Percentiles rank a stretch among this genome's conserved stretches.
phyloP scores from a whole-genome alignment of 441 rosid species.

The Bruguiera hainesii region DNA sequence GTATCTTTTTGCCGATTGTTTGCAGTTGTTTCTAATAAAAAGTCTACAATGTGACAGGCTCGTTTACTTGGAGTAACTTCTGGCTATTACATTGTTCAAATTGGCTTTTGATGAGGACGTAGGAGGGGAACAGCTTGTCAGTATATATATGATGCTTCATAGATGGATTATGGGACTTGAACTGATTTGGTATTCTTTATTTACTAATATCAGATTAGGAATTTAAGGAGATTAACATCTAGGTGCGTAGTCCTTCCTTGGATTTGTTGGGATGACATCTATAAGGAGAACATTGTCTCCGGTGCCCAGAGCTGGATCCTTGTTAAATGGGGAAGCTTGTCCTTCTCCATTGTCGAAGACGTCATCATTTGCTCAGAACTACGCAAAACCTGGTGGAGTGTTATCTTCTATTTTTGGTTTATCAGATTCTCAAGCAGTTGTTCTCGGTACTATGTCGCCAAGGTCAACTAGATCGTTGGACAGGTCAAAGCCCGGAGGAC shows the following conservation, averaged over 20 bases:
- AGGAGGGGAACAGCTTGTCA: not conserved
- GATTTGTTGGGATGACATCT: constrained; percentile 44
- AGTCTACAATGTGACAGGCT: not conserved
- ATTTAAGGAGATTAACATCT: constrained; percentile 3
- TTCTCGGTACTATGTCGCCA: constrained; percentile 32
- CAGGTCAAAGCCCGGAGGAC: constrained; percentile 44
- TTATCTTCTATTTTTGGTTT: constrained; percentile 34
- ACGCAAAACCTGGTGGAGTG: constrained; percentile 37
- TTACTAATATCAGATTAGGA: not conserved
- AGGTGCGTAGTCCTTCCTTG: constrained; percentile 1
- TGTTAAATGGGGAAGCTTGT: constrained; percentile 45
- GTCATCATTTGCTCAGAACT: constrained; percentile 35
- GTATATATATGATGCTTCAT: constrained; percentile 12
- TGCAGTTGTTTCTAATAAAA: no score
- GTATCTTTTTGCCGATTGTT: no score
- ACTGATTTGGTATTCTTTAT: constrained; percentile 15
- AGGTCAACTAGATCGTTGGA: constrained; percentile 43
- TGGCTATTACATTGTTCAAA: not conserved
- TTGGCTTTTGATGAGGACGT: constrained; percentile 9
- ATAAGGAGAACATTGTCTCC: constrained; percentile 60
- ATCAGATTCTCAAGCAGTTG: constrained; percentile 39
- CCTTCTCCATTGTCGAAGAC: constrained; percentile 65
- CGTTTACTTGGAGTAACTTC: not conserved
- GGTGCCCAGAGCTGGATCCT: constrained; percentile 44
- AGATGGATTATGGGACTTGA: constrained; percentile 2